Conservation (phyloP, 2,329 filamentous ascomycete genomes). For the Trichoderma oligosporum region DNA sequence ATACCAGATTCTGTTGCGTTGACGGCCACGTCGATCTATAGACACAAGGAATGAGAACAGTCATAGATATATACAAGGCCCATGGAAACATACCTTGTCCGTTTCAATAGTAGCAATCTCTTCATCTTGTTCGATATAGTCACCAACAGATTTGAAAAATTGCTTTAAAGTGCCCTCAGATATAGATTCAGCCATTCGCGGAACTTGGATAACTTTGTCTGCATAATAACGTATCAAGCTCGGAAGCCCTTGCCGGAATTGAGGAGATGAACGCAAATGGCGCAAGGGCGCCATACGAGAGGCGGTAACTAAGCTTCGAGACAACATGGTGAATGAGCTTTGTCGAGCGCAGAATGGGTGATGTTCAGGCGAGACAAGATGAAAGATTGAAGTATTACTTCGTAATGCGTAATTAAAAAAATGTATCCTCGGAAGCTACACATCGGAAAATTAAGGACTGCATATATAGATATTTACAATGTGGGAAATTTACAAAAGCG, state of each 20-base stretch:
- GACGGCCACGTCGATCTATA: slow-evolving; percentile 89
- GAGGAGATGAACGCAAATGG: slow-evolving; percentile 20
- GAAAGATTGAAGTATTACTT: background rate
- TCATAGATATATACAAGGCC: background rate
- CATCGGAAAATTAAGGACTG: slow-evolving; percentile 16
- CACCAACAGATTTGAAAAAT: slow-evolving; percentile 87
- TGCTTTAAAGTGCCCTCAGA: slow-evolving; percentile 96
- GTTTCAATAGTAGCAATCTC: slow-evolving; percentile 99
- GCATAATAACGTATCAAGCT: slow-evolving; percentile 61
- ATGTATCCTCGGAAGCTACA: slow-evolving; percentile 15
- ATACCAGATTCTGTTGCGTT: slow-evolving; percentile 88
- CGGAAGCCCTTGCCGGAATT: slow-evolving; percentile 40
- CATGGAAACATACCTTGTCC: slow-evolving; percentile 68
- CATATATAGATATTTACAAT: background rate
- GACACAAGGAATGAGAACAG: background rate
- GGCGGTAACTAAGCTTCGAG: slow-evolving; percentile 5
- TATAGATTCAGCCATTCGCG: slow-evolving; percentile 98
- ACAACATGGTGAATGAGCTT: slow-evolving; percentile 8
- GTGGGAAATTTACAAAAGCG: background rate
- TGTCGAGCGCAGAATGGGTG: slow-evolving; percentile 1
- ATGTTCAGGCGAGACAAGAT: background rate
- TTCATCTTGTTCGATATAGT: slow-evolving; percentile 92
- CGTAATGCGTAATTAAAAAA: slow-evolving; percentile 17
- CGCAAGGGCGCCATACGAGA: slow-evolving; percentile 16
- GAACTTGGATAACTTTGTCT: slow-evolving; percentile 86